A percentile compares a stretch with the other conserved stretches of the same genome.
These are phyloP conservation scores for Mycena capillaripes DNA, from an alignment of 768 basidiomycete genomes.

Conservation along the genomic window DNA sequence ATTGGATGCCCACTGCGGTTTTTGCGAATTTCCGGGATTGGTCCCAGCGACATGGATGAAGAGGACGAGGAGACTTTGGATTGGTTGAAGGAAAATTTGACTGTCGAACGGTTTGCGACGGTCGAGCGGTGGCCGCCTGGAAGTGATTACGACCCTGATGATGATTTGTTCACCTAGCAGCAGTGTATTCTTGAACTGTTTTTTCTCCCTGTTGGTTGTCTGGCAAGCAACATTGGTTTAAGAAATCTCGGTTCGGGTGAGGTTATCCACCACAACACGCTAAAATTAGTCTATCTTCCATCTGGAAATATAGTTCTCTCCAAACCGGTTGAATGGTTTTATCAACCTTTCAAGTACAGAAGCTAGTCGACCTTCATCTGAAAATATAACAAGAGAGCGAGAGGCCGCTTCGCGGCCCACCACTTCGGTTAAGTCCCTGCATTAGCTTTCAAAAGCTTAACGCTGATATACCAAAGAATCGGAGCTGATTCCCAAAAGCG, in stretches of 20 bases:
- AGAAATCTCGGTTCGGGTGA: background rate
- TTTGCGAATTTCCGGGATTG: conserved; percentile 1
- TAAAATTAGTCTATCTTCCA: background rate
- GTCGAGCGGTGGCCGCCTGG: conserved; percentile 34
- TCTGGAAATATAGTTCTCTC: conserved; percentile 5
- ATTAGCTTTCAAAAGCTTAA: too few relatives aligned
- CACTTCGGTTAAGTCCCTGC: too few relatives aligned
- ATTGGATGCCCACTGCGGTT: conserved; percentile 20
- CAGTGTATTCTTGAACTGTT: background rate
- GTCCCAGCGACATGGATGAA: conserved; percentile 18
- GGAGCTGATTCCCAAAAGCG: too few relatives aligned
- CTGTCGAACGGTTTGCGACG: conserved; percentile 10
- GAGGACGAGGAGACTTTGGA: conserved; percentile 25
- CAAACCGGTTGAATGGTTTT: too few relatives aligned
- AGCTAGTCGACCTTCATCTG: too few relatives aligned
- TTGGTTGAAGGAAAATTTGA: conserved; percentile 28
- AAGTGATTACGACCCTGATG: conserved; percentile 34
- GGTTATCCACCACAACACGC: background rate
- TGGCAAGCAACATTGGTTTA: background rate
- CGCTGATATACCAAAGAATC: too few relatives aligned
- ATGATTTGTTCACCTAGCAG: conserved; percentile 23
- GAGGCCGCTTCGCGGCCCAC: too few relatives aligned
- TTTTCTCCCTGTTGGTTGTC: background rate
- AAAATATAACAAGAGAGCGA: too few relatives aligned
- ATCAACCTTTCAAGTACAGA: too few relatives aligned